phyloP scores from a whole-genome alignment of 1,139 yeast species.

The Saccharomyces hybrid region DNA sequence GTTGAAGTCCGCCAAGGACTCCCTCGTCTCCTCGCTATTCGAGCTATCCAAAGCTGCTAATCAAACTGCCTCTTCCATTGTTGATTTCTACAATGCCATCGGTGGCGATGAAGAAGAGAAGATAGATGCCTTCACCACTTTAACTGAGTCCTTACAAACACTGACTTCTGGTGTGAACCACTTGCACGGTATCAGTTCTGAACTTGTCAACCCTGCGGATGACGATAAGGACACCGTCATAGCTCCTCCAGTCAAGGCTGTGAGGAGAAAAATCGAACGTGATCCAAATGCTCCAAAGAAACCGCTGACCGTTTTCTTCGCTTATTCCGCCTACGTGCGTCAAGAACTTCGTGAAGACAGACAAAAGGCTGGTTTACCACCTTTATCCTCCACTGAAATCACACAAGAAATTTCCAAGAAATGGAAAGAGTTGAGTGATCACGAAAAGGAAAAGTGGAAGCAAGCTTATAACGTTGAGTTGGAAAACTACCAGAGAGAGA shows the following conservation, averaged over 20 bases:
- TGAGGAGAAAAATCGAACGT: conserved; percentile 46
- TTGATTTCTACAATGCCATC: conserved; percentile 59
- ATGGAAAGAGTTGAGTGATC: conserved; percentile 64
- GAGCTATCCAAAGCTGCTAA: conserved; percentile 76
- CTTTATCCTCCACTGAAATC: conserved; percentile 66
- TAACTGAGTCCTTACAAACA: conserved; percentile 31
- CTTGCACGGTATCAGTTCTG: conserved; percentile 25
- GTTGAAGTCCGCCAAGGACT: conserved; percentile 30
- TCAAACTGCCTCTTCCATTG: conserved; percentile 71
- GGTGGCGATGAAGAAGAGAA: conserved; percentile 33
- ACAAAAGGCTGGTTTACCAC: conserved; percentile 47
- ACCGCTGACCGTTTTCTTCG: conserved; percentile 71
- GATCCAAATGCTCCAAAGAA: conserved; percentile 52
- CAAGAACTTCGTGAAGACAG: conserved; percentile 61
- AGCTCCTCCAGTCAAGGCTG: conserved; percentile 23
- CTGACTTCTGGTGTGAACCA: conserved; percentile 30
- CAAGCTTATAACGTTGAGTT: conserved; percentile 61
- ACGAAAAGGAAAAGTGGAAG: conserved; percentile 71
- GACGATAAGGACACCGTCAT: conserved; percentile 7
- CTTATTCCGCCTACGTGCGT: conserved; percentile 61
- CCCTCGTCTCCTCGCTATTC: conserved; percentile 66
- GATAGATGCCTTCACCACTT: conserved; percentile 31
- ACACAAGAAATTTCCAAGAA: conserved; percentile 69
- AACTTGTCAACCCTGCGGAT: conserved; percentile 30
- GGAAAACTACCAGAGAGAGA: conserved; percentile 53